Percentiles rank a stretch among this genome's conserved stretches.
Conservation (phyloP, 1,139 yeast species). For the Yamadazyma songkhlaensis region DNA sequence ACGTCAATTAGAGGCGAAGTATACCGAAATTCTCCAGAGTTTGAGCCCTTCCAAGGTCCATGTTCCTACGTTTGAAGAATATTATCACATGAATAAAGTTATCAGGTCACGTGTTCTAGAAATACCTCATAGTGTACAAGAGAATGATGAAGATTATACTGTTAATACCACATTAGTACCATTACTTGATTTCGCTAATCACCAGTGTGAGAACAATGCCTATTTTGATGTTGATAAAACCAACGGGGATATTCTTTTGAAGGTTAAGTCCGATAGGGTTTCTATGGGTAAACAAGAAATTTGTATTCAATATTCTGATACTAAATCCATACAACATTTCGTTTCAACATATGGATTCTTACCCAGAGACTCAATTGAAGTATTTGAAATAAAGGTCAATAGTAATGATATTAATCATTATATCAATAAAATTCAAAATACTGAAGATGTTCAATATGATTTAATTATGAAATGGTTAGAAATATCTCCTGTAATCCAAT, state of each 20-base stretch:
- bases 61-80: constrained; percentile 22
- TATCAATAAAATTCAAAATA: constrained; percentile 11
- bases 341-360: constrained; percentile 59
- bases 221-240: constrained; percentile 58
- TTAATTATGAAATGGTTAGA: constrained; percentile 25
- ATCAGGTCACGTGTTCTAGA: constrained; percentile 59
- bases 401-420: constrained; percentile 8
- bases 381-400: constrained; percentile 12
- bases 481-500: constrained; percentile 24
- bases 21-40: constrained; percentile 11
- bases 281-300: constrained; percentile 17
- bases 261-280: constrained; percentile 9
- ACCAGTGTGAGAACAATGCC: constrained; percentile 45
- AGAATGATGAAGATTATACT: constrained; percentile 30
- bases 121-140: constrained; percentile 44
- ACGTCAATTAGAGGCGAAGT: constrained; percentile 13
- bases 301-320: constrained; percentile 12
- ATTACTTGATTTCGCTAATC: constrained; percentile 65
- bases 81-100: constrained; percentile 46
- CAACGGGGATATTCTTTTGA: constrained; percentile 42
- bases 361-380: constrained; percentile 25
- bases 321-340: constrained; percentile 25
- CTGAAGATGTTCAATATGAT: constrained; percentile 12
- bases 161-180: constrained; percentile 64
- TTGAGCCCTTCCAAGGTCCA: background rate